Conservation (phyloP, 1,139 yeast genomes). For the Pichia kudriavzevii region DNA sequence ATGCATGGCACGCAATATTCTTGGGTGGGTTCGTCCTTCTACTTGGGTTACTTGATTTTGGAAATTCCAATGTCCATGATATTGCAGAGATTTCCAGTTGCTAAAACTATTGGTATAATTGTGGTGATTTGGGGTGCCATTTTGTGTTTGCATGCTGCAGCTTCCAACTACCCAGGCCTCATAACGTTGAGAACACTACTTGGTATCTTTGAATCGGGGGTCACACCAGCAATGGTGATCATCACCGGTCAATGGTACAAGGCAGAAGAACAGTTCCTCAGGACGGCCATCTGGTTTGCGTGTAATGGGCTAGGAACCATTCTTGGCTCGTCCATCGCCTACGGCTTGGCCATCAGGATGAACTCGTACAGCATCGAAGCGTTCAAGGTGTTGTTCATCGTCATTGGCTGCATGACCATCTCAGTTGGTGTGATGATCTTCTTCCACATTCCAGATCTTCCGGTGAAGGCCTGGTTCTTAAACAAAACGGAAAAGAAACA, state of each 20-base stretch:
- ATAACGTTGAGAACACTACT: constrained; percentile 37
- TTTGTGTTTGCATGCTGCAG: constrained; percentile 36
- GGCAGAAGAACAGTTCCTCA: constrained; percentile 40
- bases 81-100: constrained; percentile 38
- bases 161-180: constrained; percentile 33
- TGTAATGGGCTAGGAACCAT: constrained; percentile 45
- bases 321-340: constrained; percentile 42
- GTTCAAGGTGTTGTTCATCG: constrained; percentile 43
- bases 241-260: constrained; percentile 51
- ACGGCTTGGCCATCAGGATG: constrained; percentile 33
- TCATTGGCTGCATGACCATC: constrained; percentile 42
- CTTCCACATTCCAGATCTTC: constrained; percentile 36
- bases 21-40: constrained; percentile 53
- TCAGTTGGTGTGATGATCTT: constrained; percentile 36
- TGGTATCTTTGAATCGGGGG: constrained; percentile 42
- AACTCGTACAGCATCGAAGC: constrained; percentile 32
- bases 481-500: constrained; percentile 31
- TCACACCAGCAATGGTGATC: constrained; percentile 47
- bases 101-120: constrained; percentile 31
- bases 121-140: constrained; percentile 44
- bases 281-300: constrained; percentile 44
- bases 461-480: constrained; percentile 37
- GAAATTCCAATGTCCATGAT: constrained; percentile 39
- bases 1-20: constrained; percentile 47
- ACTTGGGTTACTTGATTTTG: constrained; percentile 43